A percentile compares a stretch with the other conserved stretches of the same genome.
These are phyloP conservation scores for Saccharomycopsis hybrid DNA, from an alignment of 1,139 yeast genomes.

Conservation along the genomic window DNA sequence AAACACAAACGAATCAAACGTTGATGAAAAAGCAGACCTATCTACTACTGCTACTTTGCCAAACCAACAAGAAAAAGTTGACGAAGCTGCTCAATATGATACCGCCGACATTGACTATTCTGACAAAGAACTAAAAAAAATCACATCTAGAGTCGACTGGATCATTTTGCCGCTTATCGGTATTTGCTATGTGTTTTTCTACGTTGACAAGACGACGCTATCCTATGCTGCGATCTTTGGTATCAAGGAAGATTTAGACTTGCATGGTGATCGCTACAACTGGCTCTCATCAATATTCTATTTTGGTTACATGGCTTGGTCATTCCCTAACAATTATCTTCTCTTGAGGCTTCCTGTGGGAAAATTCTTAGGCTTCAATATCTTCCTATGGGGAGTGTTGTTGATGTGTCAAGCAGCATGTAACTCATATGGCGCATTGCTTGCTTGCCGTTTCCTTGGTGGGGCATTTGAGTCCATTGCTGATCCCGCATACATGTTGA, in stretches of 20 bases:
- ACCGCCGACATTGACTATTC: conserved; percentile 12
- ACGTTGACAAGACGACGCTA: conserved; percentile 36
- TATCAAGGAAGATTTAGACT: conserved; percentile 34
- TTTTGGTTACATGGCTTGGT: conserved; percentile 42
- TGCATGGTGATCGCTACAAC: conserved; percentile 35
- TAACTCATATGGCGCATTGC: conserved; percentile 40
- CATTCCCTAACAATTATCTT: conserved; percentile 45
- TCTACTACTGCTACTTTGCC: no score
- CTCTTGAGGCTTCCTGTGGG: conserved; percentile 50
- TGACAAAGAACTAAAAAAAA: conserved; percentile 19
- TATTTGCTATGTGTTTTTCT: conserved; percentile 34
- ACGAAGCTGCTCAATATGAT: conserved; percentile 14
- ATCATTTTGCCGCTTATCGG: conserved; percentile 35
- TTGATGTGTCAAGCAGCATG: conserved; percentile 46
- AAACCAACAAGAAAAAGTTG: no score
- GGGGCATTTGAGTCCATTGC: conserved; percentile 53
- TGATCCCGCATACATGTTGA: conserved; percentile 54
- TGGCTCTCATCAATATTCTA: conserved; percentile 61
- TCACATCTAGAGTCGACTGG: conserved; percentile 31
- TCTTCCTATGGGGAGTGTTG: conserved; percentile 46
- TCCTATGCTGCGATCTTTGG: conserved; percentile 45
- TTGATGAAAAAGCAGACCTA: no score
- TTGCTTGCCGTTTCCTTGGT: conserved; percentile 43
- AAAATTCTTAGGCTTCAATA: conserved; percentile 39
- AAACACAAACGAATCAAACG: no score